Conservation (phyloP, 306 rosid species). For the Trifolium fragiferum region DNA sequence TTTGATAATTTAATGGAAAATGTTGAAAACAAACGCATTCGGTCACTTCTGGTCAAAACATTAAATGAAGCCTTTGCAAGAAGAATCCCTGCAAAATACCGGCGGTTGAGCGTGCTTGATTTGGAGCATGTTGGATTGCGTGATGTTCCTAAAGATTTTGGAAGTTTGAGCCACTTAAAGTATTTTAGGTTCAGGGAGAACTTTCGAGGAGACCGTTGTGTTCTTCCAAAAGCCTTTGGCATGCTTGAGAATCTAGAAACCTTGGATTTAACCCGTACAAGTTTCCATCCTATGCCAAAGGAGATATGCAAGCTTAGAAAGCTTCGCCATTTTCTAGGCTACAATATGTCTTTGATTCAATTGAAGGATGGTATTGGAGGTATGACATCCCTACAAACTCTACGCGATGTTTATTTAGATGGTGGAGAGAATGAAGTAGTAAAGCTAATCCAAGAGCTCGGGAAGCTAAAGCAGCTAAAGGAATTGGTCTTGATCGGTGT, state of each 20-base stretch:
- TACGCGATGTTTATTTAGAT: neutral
- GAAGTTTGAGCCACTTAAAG: conserved; percentile 4
- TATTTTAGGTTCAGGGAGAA: neutral
- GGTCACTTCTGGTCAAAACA: neutral
- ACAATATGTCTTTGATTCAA: neutral
- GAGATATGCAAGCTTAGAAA: conserved; percentile 7
- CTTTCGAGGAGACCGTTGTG: neutral
- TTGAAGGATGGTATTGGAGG: conserved; percentile 12
- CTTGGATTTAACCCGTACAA: neutral
- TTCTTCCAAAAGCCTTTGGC: neutral
- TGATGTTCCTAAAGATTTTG: neutral
- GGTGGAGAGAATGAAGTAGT: neutral
- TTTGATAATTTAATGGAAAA: neutral
- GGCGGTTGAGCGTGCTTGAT: neutral
- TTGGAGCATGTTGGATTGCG: neutral
- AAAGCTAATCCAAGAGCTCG: neutral
- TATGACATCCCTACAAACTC: neutral
- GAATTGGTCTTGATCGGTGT: neutral
- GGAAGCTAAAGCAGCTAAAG: neutral
- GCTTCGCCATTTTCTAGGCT: conserved; percentile 10
- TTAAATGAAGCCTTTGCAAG: neutral
- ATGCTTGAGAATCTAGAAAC: neutral
- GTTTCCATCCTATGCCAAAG: neutral
- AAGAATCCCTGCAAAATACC: neutral
- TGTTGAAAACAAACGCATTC: neutral